Evolutionary conservation across 2,329 filamentous ascomycete genomes (phyloP).

Genomic region (Cryphonectria nitschkei): DNA sequence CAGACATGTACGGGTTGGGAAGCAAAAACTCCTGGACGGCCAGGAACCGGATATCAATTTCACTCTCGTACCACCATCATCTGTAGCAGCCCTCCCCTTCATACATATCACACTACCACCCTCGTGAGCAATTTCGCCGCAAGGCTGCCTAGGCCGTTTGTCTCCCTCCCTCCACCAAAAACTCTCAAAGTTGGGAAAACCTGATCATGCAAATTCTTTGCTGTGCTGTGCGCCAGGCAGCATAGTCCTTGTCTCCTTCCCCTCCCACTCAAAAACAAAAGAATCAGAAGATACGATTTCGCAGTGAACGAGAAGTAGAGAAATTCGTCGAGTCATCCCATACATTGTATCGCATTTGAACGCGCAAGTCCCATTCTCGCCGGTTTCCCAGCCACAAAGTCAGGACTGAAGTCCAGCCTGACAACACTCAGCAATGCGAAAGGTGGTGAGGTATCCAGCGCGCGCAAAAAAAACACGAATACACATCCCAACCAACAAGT

Average conservation of each 20-base stretch:
- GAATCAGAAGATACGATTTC: constrained; percentile 17
- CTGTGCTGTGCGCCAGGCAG: constrained; percentile 3
- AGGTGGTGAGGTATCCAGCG: constrained; percentile 36
- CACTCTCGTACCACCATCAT: constrained; percentile 8
- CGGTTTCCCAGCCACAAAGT: constrained; percentile 28
- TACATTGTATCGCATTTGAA: constrained; percentile 17
- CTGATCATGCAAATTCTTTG: constrained; percentile 8
- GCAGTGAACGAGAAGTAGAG: constrained; percentile 22
- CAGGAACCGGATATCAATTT: constrained; percentile 10
- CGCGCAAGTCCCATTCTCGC: constrained; percentile 14
- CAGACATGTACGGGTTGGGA: not conserved
- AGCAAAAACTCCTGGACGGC: not conserved
- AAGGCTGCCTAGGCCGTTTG: not conserved
- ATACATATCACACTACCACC: constrained; percentile 6
- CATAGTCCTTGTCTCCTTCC: constrained; percentile 4
- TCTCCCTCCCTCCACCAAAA: not conserved
- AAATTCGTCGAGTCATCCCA: constrained; percentile 30
- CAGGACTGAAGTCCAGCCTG: constrained; percentile 29
- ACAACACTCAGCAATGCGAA: constrained; percentile 33
- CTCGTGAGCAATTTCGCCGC: not conserved
- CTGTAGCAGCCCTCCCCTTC: not conserved
- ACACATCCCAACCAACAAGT: constrained; percentile 32
- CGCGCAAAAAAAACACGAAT: constrained; percentile 30
- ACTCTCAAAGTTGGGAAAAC: not conserved
- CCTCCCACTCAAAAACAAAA: not conserved